These are phyloP conservation scores for Larix sibirica DNA, from an alignment of 83 land plant genomes.

Conservation along the genomic window DNA sequence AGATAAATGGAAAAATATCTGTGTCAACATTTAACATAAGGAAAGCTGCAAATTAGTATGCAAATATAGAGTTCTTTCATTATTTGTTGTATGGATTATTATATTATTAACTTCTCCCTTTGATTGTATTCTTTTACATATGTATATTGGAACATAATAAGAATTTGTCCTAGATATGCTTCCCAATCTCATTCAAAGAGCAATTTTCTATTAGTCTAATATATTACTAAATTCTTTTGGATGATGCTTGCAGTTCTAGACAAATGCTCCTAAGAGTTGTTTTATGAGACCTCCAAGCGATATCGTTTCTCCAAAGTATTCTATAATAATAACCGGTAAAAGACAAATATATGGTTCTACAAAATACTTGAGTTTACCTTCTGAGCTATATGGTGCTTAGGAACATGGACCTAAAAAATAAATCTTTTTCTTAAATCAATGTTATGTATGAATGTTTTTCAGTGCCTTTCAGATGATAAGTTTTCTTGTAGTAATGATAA, in stretches of 20 bases:
- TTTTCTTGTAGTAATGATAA: no score
- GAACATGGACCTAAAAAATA: no score
- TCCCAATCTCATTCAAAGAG: no score
- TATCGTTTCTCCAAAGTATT: slow-evolving; percentile 74
- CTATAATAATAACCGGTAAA: slow-evolving; percentile 80
- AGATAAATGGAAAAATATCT: slow-evolving; percentile 78
- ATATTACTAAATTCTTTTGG: background rate
- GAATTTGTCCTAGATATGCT: no score
- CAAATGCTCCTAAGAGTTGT: slow-evolving; percentile 94
- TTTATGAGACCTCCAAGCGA: slow-evolving; percentile 93
- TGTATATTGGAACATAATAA: no score
- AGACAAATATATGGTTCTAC: background rate
- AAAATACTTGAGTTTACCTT: background rate
- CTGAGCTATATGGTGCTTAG: no score
- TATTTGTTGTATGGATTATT: background rate
- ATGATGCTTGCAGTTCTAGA: slow-evolving; percentile 66
- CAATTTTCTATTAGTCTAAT: no score
- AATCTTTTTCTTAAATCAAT: no score
- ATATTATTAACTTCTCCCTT: no score
- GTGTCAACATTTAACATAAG: slow-evolving; percentile 78
- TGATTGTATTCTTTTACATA: no score
- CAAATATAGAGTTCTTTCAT: slow-evolving; percentile 5
- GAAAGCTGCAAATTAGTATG: background rate
- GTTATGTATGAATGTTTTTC: no score
- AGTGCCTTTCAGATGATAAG: no score